Conservation (phyloP, 768 basidiomycete genomes). For the Russula abietina region DNA sequence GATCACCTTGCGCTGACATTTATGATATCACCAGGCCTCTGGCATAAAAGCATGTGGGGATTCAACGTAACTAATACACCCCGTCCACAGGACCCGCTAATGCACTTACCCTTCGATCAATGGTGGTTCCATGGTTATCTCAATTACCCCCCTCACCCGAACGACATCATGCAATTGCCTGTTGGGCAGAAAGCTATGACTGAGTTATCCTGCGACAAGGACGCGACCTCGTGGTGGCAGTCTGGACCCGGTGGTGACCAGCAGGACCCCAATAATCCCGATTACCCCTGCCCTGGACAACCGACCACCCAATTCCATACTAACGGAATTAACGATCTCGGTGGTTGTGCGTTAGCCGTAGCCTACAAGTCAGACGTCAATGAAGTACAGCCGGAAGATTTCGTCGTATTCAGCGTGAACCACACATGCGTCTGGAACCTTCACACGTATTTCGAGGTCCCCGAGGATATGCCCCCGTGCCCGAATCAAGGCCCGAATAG, state of each 20-base stretch:
- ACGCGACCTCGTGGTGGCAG: constrained; percentile 28
- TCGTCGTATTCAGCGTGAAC: constrained; percentile 40
- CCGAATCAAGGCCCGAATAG: too few species aligned
- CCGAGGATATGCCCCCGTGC: constrained; percentile 40
- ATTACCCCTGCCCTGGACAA: constrained; percentile 28
- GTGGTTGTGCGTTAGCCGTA: constrained; percentile 40
- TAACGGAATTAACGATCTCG: constrained; percentile 30
- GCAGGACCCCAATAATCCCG: constrained; percentile 18
- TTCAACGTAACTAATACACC: constrained; percentile 35
- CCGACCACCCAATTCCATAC: constrained; percentile 30
- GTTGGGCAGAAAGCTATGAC: constrained; percentile 27
- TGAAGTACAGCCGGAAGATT: constrained; percentile 37
- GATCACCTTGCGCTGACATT: not conserved
- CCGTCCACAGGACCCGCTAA: constrained; percentile 36
- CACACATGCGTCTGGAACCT: constrained; percentile 40
- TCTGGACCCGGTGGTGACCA: constrained; percentile 28
- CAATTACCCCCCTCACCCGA: constrained; percentile 30
- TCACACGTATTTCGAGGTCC: constrained; percentile 39
- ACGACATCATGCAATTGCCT: constrained; percentile 32
- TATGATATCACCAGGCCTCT: constrained; percentile 29
- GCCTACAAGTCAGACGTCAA: constrained; percentile 38
- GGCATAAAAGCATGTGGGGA: constrained; percentile 32
- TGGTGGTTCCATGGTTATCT: constrained; percentile 40
- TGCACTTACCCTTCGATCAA: constrained; percentile 27
- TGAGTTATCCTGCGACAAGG: constrained; percentile 34